phyloP scores from a whole-genome alignment of 1,284 basidiomycete species.

The Sporisorium graminicola region DNA sequence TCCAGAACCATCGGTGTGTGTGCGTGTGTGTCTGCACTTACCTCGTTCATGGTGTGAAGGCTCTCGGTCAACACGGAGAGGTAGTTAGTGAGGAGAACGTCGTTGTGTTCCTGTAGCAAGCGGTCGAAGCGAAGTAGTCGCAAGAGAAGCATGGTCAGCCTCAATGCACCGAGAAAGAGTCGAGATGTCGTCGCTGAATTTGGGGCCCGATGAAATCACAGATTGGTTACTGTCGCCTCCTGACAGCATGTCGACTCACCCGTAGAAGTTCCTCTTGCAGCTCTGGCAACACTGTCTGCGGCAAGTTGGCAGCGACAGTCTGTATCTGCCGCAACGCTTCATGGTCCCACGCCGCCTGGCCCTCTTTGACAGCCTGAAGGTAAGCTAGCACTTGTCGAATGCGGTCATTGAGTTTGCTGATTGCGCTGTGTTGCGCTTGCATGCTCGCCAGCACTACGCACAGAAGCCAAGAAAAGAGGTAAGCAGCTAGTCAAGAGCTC shows the following conservation, averaged over 20 bases:
- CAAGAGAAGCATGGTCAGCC: too few species aligned
- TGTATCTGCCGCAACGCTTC: conserved; percentile 84
- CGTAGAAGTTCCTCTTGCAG: conserved; percentile 51
- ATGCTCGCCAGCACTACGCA: conserved; percentile 85
- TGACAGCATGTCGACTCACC: conserved; percentile 38
- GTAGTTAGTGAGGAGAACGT: conserved; percentile 91
- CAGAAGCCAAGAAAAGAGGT: background rate
- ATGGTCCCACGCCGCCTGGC: conserved; percentile 71
- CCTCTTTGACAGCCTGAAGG: conserved; percentile 49
- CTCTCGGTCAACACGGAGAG: conserved; percentile 89
- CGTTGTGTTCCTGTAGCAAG: conserved; percentile 85
- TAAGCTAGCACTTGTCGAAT: conserved; percentile 86
- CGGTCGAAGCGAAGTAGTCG: too few species aligned
- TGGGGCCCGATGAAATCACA: background rate
- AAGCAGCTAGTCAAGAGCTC: background rate
- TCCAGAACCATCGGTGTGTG: background rate
- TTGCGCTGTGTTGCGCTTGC: conserved; percentile 90
- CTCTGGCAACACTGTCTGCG: conserved; percentile 48
- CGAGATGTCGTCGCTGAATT: background rate
- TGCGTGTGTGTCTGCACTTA: conserved; percentile 71
- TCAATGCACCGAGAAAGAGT: background rate
- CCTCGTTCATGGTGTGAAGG: conserved; percentile 87
- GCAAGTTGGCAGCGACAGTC: conserved; percentile 81
- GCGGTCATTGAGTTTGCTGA: conserved; percentile 94
- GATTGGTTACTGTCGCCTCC: background rate